Evolutionary conservation across 2,329 filamentous ascomycete species (phyloP).

Genomic region (Botrytis paeoniae): DNA sequence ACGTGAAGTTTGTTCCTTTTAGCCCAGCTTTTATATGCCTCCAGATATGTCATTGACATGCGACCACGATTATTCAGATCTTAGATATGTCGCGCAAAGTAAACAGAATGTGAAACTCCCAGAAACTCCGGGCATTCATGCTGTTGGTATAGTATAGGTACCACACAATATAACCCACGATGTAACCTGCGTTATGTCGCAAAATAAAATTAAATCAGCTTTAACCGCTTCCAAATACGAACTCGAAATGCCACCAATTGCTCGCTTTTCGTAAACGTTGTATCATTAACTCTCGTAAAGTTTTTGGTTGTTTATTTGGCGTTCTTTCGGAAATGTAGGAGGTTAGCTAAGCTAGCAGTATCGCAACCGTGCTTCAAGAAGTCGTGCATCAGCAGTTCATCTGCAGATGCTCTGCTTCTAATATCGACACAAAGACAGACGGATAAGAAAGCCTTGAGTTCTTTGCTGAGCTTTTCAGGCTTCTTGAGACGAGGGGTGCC

Average conservation of each 20-base stretch:
- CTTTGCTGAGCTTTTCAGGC: constrained; percentile 95
- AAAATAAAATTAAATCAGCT: constrained; percentile 16
- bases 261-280: constrained; percentile 18
- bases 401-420: constrained; percentile 85
- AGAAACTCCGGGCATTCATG: constrained; percentile 32
- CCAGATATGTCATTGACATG: constrained; percentile 13
- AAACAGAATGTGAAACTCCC: constrained; percentile 20
- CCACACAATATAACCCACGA: constrained; percentile 27
- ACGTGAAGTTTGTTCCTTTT: constrained; percentile 3
- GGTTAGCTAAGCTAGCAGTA: constrained; percentile 75
- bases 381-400: constrained; percentile 86
- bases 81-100: constrained; percentile 1
- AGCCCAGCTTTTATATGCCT: constrained; percentile 2
- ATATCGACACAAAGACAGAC: constrained; percentile 97
- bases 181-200: constrained; percentile 22
- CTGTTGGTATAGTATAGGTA: constrained; percentile 23
- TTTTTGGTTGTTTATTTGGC: constrained; percentile 48
- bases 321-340: constrained; percentile 83
- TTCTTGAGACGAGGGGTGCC: constrained; percentile 96
- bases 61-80: constrained; percentile 6
- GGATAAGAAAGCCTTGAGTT: constrained; percentile 93
- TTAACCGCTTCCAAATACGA: constrained; percentile 12
- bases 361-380: constrained; percentile 91
- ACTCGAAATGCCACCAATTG: constrained; percentile 10
- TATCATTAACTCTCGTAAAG: constrained; percentile 17